Conservation (phyloP, 1,284 basidiomycete species). For the Melanopsichium pennsylvanicum region DNA sequence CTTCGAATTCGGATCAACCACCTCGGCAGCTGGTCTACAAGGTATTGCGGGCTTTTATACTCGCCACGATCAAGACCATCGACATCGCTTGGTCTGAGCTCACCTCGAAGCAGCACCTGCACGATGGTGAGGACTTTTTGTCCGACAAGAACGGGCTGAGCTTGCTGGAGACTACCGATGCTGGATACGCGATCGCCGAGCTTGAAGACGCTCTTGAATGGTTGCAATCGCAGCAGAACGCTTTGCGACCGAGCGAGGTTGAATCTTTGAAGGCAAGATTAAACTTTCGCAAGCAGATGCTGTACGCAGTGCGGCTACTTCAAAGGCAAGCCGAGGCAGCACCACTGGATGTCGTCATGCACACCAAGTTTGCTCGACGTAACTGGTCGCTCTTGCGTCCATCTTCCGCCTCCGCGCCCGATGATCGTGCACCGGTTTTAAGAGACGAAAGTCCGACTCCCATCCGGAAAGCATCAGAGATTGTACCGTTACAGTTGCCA, state of each 20-base stretch:
- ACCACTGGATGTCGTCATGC: conserved; percentile 39
- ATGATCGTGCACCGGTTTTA: background rate
- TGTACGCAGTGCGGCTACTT: conserved; percentile 25
- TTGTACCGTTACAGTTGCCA: conserved; percentile 9
- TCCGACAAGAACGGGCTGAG: conserved; percentile 84
- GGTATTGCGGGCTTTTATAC: conserved; percentile 76
- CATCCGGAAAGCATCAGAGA: background rate
- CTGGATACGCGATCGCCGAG: conserved; percentile 71
- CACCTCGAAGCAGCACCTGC: conserved; percentile 31
- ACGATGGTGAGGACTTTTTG: conserved; percentile 79
- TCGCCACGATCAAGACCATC: conserved; percentile 81
- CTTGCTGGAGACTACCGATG: conserved; percentile 76
- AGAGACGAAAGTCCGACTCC: too few species aligned
- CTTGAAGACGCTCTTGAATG: conserved; percentile 73
- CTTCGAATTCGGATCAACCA: background rate
- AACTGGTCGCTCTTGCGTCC: conserved; percentile 19
- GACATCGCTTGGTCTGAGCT: conserved; percentile 84
- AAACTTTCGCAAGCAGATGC: conserved; percentile 40
- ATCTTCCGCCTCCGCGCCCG: background rate
- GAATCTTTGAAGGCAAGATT: conserved; percentile 30
- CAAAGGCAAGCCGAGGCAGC: conserved; percentile 22
- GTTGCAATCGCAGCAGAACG: conserved; percentile 66
- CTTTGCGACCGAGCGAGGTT: background rate
- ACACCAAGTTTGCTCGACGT: conserved; percentile 35
- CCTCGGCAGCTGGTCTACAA: conserved; percentile 71